Evolutionary conservation across 2,329 filamentous ascomycete species (phyloP), one percentile per base, ranked within the genome.

Genomic region (Fonsecaea pedrosoi): DNA sequence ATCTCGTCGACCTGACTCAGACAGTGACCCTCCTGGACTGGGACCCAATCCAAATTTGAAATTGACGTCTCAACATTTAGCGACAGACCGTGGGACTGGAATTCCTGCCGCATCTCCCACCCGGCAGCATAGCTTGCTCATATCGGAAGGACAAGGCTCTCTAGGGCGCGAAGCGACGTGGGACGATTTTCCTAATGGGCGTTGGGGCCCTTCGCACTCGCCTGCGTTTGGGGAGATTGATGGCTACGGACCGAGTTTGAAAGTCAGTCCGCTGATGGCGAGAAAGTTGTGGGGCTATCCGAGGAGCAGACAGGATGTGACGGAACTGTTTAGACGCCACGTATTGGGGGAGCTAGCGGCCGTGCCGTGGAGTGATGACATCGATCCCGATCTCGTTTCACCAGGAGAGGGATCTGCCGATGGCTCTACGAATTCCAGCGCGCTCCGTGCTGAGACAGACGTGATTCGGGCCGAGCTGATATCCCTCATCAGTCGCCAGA

Each of bases 101-200:
- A 81, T 94, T n/a, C 92, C 89, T 1, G 72, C 87, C 73, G 76
- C 86, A 62, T 84, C 94, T 74, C 94, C 94, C 76, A 89, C 87
- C 21, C 87, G 94, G 60, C 90, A 90, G 64, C 94, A 94, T 77
- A 95, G 92, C 0, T 85, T 98, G 9, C 92, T 94, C 34, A 97
- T 97, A 65, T 97, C 94, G 0, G 94, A 98, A 80, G 94, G 95
- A 5, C 91, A 97, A 75, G 95, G 94, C 30, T 86, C 91, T 3
- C 83, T 97, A 6, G 95, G 94, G 10, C 87, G 95, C 58, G 94
- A 98, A 82, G 95, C 95, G 38, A 99, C 95, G 0, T 99, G 95
- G 95, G 95, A 99, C 75, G 95, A 99, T 74, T 99, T 93, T 78
- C 94, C 94, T 70, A 98, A 98, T 82, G 95, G 94, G 34, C 88